Evolutionary conservation across 306 rosid genomes (phyloP).

Genomic region (Lupinus albus): DNA sequence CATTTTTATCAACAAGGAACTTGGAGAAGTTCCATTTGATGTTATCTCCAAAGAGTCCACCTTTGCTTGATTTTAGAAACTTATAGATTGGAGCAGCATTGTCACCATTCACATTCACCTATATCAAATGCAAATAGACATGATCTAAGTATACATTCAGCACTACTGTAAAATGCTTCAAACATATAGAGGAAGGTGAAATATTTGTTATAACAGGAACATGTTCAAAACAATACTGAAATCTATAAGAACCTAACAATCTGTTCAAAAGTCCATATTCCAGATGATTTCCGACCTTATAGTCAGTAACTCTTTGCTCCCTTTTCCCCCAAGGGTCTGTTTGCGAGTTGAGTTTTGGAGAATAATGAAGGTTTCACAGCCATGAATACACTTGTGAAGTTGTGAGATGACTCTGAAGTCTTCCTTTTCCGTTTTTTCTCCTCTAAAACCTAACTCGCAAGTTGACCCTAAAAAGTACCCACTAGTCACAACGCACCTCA

Average conservation of each 20-base stretch:
- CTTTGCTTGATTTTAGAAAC: constrained; percentile 83
- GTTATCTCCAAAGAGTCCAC: constrained; percentile 77
- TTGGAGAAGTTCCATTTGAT: constrained; percentile 97
- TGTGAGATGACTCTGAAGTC: too few species aligned
- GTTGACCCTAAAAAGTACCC: background rate
- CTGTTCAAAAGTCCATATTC: background rate
- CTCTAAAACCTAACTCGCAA: too few species aligned
- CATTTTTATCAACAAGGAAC: constrained; percentile 88
- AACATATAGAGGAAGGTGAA: background rate
- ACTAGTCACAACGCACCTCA: background rate
- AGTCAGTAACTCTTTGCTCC: background rate
- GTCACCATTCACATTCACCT: constrained; percentile 83
- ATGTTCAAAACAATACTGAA: background rate
- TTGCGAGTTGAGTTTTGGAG: too few species aligned
- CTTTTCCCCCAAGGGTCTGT: too few species aligned
- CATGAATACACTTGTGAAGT: too few species aligned
- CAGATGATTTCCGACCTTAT: background rate
- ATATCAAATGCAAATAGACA: background rate
- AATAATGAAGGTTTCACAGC: too few species aligned
- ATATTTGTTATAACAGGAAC: background rate
- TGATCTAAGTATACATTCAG: constrained; percentile 1
- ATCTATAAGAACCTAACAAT: background rate
- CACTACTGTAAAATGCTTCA: background rate
- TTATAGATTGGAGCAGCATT: constrained; percentile 82
- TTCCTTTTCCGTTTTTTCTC: too few species aligned